Percentiles rank a stretch among this genome's conserved stretches.
Conservation (phyloP, 2,329 filamentous ascomycete species). For the Aaosphaeria pasadenensis region DNA sequence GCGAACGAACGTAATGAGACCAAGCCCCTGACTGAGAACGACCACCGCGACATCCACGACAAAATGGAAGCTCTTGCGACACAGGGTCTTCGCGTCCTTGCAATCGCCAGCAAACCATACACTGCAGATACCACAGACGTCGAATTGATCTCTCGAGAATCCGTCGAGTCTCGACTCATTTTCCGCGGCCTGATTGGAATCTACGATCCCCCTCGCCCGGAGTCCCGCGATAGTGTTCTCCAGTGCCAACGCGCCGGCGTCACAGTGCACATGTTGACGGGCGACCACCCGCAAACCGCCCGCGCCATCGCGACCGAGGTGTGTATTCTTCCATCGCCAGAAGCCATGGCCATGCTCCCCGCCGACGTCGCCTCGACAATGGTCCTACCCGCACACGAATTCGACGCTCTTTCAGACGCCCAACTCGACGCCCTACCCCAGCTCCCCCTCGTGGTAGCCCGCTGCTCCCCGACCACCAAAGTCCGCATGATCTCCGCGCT, state of each 20-base stretch:
- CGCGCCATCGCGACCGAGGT: conserved; percentile 46
- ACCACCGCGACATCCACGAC: conserved; percentile 48
- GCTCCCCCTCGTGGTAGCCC: conserved; percentile 76
- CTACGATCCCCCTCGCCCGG: conserved; percentile 79
- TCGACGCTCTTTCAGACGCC: conserved; percentile 71
- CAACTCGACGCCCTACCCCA: conserved; percentile 73
- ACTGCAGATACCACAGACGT: conserved; percentile 30
- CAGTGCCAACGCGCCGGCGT: conserved; percentile 46
- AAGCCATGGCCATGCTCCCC: conserved; percentile 16
- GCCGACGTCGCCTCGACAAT: conserved; percentile 27
- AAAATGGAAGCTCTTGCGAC: conserved; percentile 68
- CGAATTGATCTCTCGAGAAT: conserved; percentile 52
- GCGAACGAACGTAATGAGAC: conserved; percentile 37
- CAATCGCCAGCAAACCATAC: conserved; percentile 55
- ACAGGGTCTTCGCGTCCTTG: conserved; percentile 67
- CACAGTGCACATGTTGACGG: conserved; percentile 48
- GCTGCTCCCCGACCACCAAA: conserved; percentile 82
- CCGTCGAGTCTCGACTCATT: conserved; percentile 65
- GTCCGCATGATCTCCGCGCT: conserved; percentile 88
- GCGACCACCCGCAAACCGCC: conserved; percentile 46
- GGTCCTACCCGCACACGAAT: conserved; percentile 53
- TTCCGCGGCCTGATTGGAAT: conserved; percentile 80
- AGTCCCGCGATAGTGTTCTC: conserved; percentile 61
- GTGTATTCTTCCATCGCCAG: conserved; percentile 38
- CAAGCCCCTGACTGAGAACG: conserved; percentile 2